phyloP scores from a whole-genome alignment of 495 filamentous ascomycete genomes.

The Podospora anserina region DNA sequence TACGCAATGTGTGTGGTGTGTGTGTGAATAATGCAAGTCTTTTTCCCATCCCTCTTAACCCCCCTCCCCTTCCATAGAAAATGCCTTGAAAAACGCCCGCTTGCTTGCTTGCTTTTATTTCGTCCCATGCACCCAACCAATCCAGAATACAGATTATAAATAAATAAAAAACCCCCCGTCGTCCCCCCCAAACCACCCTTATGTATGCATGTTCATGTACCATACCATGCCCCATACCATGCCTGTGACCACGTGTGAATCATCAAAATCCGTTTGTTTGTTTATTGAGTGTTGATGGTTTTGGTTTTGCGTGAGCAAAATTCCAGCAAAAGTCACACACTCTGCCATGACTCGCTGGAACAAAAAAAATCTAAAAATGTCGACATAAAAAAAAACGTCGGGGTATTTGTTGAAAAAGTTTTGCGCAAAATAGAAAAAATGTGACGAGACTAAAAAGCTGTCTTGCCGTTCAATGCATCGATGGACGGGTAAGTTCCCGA shows the following conservation, averaged over 20 bases:
- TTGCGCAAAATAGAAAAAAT: constrained; percentile 10
- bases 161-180: too few relatives aligned
- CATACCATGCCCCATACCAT: neutral
- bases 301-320: neutral
- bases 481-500: constrained; percentile 6
- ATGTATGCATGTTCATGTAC: neutral
- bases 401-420: constrained; percentile 3
- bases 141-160: too few relatives aligned
- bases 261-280: neutral
- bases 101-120: constrained; percentile 12
- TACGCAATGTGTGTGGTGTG: neutral
- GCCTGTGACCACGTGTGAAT: neutral
- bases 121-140: neutral
- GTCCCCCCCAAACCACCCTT: too few relatives aligned
- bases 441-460: neutral
- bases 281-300: neutral
- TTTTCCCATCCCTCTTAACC: neutral
- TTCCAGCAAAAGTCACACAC: neutral
- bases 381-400: neutral
- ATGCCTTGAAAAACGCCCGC: constrained; percentile 5
- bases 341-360: neutral
- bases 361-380: neutral
- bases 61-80: neutral
- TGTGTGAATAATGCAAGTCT: neutral
- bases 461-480: constrained; percentile 5